Evolutionary conservation across 2,329 filamentous ascomycete species (phyloP).

Genomic region (Colletotrichum tanaceti): DNA sequence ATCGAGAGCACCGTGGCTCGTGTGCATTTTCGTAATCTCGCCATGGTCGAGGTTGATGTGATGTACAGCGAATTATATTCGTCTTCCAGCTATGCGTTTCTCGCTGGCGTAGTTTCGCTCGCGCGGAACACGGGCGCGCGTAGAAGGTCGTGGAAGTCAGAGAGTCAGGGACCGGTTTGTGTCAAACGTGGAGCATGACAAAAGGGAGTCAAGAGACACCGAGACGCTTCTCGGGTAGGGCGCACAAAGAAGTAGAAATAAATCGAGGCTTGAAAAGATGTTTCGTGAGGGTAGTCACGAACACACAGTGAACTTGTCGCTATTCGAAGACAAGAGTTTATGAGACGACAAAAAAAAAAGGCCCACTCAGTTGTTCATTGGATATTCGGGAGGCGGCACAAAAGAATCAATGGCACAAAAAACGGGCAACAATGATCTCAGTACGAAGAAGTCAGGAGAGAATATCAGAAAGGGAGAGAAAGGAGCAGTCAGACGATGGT

Average conservation of each 20-base stretch:
- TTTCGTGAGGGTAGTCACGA: slow-evolving; percentile 21
- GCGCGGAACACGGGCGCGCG: slow-evolving; percentile 18
- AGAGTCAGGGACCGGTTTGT: slow-evolving; percentile 18
- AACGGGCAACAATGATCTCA: slow-evolving; percentile 34
- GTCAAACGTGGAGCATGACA: slow-evolving; percentile 9
- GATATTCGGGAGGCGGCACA: slow-evolving; percentile 24
- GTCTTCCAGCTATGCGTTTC: slow-evolving; percentile 17
- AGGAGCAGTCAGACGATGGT: slow-evolving; percentile 27
- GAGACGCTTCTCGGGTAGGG: slow-evolving; percentile 1
- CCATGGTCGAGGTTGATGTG: slow-evolving; percentile 43
- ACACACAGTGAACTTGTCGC: slow-evolving; percentile 33
- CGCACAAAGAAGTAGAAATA: slow-evolving; percentile 38
- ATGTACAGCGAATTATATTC: not conserved
- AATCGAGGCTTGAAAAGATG: slow-evolving; percentile 26
- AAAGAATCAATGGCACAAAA: slow-evolving; percentile 21
- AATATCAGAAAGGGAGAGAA: slow-evolving; percentile 5
- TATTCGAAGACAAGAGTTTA: slow-evolving; percentile 18
- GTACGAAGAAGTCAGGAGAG: slow-evolving; percentile 6
- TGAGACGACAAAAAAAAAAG: slow-evolving; percentile 25
- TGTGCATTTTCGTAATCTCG: slow-evolving; percentile 47
- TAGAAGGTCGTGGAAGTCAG: slow-evolving; percentile 29
- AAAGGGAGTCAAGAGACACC: not conserved
- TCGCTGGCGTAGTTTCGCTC: slow-evolving; percentile 3
- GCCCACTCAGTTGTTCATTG: slow-evolving; percentile 9
- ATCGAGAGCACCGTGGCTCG: slow-evolving; percentile 54